Evolutionary conservation across 2,329 filamentous ascomycete genomes (phyloP), one percentile per base, ranked within the genome.

Genomic region (Cordyceps fumosorosea): DNA sequence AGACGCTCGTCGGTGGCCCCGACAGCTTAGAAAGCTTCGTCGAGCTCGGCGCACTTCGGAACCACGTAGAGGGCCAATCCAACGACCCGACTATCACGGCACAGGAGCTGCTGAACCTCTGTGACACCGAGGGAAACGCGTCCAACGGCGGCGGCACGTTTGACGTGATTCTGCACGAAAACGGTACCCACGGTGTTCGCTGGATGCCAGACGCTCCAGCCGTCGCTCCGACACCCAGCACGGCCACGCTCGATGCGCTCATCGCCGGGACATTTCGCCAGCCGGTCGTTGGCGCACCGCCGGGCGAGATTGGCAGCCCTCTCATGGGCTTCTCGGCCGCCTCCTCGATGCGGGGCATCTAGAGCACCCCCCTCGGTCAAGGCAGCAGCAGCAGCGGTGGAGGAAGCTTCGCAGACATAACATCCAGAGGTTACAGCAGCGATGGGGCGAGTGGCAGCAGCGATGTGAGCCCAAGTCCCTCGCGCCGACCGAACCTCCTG

Each of bases 71-170:
- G 60, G 80, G 80, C 60, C 83, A 88, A 63, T 69, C 71, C 7
- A 73, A 71, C n/a, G 74, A 76, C 11, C 54, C 66, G 14, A 69
- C 55, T 57, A 69, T 75, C 37, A 69, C 80, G 66, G 73, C 85
- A 79, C 70, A 81, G 29, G 93, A 97, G 69, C 81, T 98, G 68
- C 81, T 93, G 45, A 86, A 90, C 62, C 88, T 96, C 63, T 95
- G 90, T 73, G 93, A 98, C 69, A 96, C 93, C 0, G 91, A 96
- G 72, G 95, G 95, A 62, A 96, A 89, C 69, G 72, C 79, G 2
- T 85, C 88, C 63, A 98, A 98, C 69, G 95, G 95, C 52, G 93
- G 93, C 51, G 95, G 95, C n/a, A 88, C 84, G 29, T 96, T 99
- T 70, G 86, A 89, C 32, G 55, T 57, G 40, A 81, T 89, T 65